Conservation (phyloP, 176 grass and related monocot genomes). For the Leersia perrieri region DNA sequence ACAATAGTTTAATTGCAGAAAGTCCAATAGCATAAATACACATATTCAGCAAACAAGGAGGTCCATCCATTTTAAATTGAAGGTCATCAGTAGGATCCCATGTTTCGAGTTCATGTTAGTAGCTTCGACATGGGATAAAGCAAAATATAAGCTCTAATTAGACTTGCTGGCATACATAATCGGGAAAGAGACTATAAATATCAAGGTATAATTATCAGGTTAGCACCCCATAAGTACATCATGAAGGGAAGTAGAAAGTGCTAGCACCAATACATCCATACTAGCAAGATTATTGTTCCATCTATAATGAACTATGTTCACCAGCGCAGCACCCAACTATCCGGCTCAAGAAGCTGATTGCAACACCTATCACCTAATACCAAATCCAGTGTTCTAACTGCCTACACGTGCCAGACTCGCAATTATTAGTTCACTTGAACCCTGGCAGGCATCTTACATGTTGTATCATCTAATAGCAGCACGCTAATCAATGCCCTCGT, state of each 20-base stretch:
- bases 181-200: neutral
- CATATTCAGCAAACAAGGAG: neutral
- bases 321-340: neutral
- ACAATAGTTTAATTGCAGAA: neutral
- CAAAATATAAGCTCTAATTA: neutral
- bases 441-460: too few relatives aligned
- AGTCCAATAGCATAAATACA: neutral
- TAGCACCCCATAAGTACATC: neutral
- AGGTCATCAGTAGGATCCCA: neutral
- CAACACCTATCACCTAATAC: slow-evolving; percentile 3
- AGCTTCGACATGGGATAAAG: neutral
- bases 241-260: too few relatives aligned
- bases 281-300: neutral
- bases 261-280: neutral
- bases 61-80: neutral
- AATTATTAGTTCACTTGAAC: too few relatives aligned
- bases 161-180: neutral
- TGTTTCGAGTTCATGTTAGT: neutral
- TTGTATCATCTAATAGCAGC: neutral
- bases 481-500: neutral
- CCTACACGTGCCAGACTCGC: too few relatives aligned
- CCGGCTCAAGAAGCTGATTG: too few relatives aligned
- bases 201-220: neutral
- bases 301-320: neutral
- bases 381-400: neutral